Evolutionary conservation across 139 green algal species (phyloP), one percentile per base, ranked within the genome.

Genomic region (Ostreobium quekettii): DNA sequence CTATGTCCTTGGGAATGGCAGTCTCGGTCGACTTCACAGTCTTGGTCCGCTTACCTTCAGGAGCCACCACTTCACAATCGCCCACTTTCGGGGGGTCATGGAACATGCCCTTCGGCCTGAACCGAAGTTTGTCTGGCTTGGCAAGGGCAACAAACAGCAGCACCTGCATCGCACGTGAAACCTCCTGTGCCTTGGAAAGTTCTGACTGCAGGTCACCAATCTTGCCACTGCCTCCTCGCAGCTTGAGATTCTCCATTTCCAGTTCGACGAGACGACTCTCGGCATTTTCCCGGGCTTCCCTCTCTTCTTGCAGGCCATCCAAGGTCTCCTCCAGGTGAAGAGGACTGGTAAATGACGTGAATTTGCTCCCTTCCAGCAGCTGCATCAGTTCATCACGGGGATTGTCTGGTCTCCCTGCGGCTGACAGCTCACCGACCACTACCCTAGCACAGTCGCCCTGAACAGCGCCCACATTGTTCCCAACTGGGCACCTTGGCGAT

Each of bases 281-380:
- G 3, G 61, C 53, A 36, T 53, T 38, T 29, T 68, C 61, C 6
- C 22, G 36, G 7, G 36, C 61, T 31, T 53, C 8, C 24, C n/a
- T 48, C 6, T 68, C 36, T 15, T 36, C 35, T 32, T 53, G 35
- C 4, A 68, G 36, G 6, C 36, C 61, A 19, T 56, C 61, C 24
- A 68, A n/a, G 26, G 61, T 56, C 5, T 68, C 61, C 42, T 68
- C 61, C 61, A 68, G 35, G 26, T 68, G 32, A n/a, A 53, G 42
- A 7, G 61, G 61, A 56, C 61, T 68, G 33, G 36, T 68, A 38
- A 68, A 68, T 7, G 36, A 36, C 3, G 33, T 53, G 61, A 32
- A 68, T 7, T 68, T 38, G 30, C 53, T 19, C 24, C 31, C 31
- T 26, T 68, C 61, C 11, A 68, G 19, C 35, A 68, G 8, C 11